These are phyloP conservation scores for Wickerhamiella galacta DNA, from an alignment of 805 yeast genomes.

Conservation along the genomic window DNA sequence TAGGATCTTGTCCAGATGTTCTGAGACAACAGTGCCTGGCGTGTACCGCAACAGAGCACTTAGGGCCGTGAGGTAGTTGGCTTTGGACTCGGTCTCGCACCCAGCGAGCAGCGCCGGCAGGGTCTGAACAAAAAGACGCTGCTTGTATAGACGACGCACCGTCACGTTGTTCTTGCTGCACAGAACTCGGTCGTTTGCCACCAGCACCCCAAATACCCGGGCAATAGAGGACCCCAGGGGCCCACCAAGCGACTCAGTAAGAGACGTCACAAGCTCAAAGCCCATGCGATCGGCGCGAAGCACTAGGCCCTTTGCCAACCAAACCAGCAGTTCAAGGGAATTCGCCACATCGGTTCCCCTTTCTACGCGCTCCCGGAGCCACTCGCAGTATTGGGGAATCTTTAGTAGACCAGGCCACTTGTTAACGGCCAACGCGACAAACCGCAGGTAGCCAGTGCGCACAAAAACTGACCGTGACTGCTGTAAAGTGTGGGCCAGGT, in stretches of 20 bases:
- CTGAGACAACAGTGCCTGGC: slow-evolving; percentile 43
- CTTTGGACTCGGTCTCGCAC: slow-evolving; percentile 27
- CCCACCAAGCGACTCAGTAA: slow-evolving; percentile 25
- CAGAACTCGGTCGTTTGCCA: slow-evolving; percentile 50
- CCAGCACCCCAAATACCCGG: slow-evolving; percentile 42
- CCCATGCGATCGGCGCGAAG: slow-evolving; percentile 35
- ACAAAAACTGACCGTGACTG: slow-evolving; percentile 19
- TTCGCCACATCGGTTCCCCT: slow-evolving; percentile 10
- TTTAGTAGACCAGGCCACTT: slow-evolving; percentile 28
- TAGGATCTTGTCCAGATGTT: slow-evolving; percentile 44
- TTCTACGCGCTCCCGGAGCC: slow-evolving; percentile 7
- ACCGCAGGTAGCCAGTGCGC: slow-evolving; percentile 40
- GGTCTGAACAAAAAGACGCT: slow-evolving; percentile 48
- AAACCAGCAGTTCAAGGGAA: slow-evolving; percentile 37
- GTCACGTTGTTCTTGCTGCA: slow-evolving; percentile 38
- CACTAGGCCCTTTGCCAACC: slow-evolving; percentile 60
- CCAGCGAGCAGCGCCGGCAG: slow-evolving; percentile 39
- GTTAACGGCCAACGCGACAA: slow-evolving; percentile 39
- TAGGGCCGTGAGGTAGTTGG: slow-evolving; percentile 46
- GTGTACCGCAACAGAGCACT: slow-evolving; percentile 51
- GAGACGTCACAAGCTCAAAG: slow-evolving; percentile 21
- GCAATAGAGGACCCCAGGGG: slow-evolving; percentile 31
- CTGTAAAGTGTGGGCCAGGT: slow-evolving; percentile 9
- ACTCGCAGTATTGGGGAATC: slow-evolving; percentile 2
- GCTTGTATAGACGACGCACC: slow-evolving; percentile 59